These are phyloP conservation scores for Thraustochytrium sp. DNA, from an alignment of 352 stramenopile genomes.

Conservation along the genomic window DNA sequence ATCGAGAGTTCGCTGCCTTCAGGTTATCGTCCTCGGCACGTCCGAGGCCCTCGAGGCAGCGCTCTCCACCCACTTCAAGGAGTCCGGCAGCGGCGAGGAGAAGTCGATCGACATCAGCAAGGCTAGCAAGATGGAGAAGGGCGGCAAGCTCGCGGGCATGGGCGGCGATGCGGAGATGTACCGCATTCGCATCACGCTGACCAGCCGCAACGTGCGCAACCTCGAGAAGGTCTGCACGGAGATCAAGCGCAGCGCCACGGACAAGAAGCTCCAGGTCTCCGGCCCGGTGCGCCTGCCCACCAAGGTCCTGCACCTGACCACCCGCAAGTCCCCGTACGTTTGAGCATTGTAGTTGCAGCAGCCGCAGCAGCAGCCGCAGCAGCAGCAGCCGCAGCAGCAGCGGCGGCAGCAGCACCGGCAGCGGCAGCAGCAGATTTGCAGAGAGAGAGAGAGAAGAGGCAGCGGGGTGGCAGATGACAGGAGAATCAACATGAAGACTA, in stretches of 20 bases:
- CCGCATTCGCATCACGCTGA: conserved; percentile 98
- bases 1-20: background rate
- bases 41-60: conserved; percentile 8
- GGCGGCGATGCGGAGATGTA: conserved; percentile 60
- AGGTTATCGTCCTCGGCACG: conserved; percentile 4
- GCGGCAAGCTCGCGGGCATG: background rate
- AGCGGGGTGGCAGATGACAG: too few species aligned
- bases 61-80: too few species aligned
- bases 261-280: conserved; percentile 96
- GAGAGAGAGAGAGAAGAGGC: too few species aligned
- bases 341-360: conserved; percentile 49
- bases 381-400: conserved; percentile 55
- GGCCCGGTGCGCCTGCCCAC: conserved; percentile 97
- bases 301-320: conserved; percentile 96
- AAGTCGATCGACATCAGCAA: background rate
- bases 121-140: conserved; percentile 32
- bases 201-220: conserved; percentile 97
- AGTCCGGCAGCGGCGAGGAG: too few species aligned
- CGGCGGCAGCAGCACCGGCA: too few species aligned
- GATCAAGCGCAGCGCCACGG: conserved; percentile 93
- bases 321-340: conserved; percentile 90
- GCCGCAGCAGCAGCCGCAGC: too few species aligned
- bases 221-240: conserved; percentile 98
- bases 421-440: too few species aligned
- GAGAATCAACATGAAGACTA: too few species aligned